Base-by-base conservation (phyloP, 2,329 filamentous ascomycete genomes). In the Scedosporium apiospermum region DNA sequence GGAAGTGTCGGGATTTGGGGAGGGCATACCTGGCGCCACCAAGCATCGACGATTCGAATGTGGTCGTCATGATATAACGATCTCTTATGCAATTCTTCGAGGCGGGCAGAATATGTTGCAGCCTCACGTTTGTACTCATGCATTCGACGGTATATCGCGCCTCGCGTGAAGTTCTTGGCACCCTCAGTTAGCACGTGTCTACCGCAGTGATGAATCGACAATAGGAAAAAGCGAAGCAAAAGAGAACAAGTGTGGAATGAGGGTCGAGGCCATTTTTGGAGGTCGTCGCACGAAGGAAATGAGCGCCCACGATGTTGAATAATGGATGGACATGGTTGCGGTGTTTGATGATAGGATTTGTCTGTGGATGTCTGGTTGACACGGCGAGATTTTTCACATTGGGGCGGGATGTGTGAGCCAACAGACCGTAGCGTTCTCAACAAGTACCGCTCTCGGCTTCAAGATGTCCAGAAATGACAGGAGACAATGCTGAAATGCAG, bases 121-220 rank as follows among this genome's bases (percentile, higher is more conserved):
- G 92, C 93, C 73, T 96, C 91, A 69, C 95, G 88, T 77, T 96
- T 96, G 76, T 96, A 97, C 76, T 98, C 95, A 72, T 92, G 90
- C 92, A 99, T 96, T 77, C 97, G 93, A 64, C 96, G 91, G 70
- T 90, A 88, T 73, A 99, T 96, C 66, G 95, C 95, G 79, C 96
- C 95, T 78, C 98, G 99, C 77, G 93, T 90, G 71, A 89, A 95
- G 72, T 89, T 86, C 91, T 96, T 58, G 27, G 61, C 61, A 34
- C 21, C 12, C 14, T 23, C 51, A 23, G 60, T 62, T 49, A 62
- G 61, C 30, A 58, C 53, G 18, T 62, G 60, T 30, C 61, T 27
- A 18, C 30, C 9, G n/a, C 59, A 9, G 10, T 38, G 2, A 14
- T 14, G 21, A n/a, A 44, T 18, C 9, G n/a, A 51, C n/a, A 16